Evolutionary conservation across 768 basidiomycete genomes (phyloP).

Genomic region (Phylloporus arenicola): DNA sequence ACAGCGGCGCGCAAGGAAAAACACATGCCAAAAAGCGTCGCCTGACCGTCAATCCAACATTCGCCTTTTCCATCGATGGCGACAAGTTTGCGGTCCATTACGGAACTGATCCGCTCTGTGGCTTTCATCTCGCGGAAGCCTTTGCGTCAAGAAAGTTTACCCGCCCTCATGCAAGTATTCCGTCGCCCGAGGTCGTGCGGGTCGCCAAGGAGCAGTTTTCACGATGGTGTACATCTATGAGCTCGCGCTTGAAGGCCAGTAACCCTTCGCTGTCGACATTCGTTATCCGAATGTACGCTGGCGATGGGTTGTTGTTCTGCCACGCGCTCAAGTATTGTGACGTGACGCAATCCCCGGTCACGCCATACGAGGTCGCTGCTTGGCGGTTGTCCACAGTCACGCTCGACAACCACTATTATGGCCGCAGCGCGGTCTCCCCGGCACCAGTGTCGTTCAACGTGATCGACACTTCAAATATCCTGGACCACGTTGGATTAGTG

Average conservation of each 20-base stretch:
- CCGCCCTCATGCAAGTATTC: neutral
- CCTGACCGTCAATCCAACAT: constrained; percentile 24
- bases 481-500: constrained; percentile 24
- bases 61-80: constrained; percentile 24
- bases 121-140: constrained; percentile 29
- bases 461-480: constrained; percentile 29
- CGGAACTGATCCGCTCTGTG: constrained; percentile 24
- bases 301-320: constrained; percentile 26
- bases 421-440: neutral
- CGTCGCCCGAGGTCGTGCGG: constrained; percentile 6
- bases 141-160: constrained; percentile 11
- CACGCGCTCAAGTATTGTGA: constrained; percentile 16
- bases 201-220: constrained; percentile 22
- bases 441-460: constrained; percentile 28
- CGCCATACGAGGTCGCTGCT: constrained; percentile 17
- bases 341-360: constrained; percentile 3
- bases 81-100: constrained; percentile 26
- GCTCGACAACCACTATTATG: constrained; percentile 19
- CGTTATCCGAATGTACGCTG: constrained; percentile 25
- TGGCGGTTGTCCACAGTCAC: constrained; percentile 22
- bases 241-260: constrained; percentile 8
- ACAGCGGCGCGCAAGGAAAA: neutral
- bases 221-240: constrained; percentile 20
- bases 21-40: neutral
- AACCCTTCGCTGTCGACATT: constrained; percentile 15